A percentile compares a stretch with the other conserved stretches of the same genome.
phyloP scores from a whole-genome alignment of 345 rosid genomes.

The Luvunga scandens region DNA sequence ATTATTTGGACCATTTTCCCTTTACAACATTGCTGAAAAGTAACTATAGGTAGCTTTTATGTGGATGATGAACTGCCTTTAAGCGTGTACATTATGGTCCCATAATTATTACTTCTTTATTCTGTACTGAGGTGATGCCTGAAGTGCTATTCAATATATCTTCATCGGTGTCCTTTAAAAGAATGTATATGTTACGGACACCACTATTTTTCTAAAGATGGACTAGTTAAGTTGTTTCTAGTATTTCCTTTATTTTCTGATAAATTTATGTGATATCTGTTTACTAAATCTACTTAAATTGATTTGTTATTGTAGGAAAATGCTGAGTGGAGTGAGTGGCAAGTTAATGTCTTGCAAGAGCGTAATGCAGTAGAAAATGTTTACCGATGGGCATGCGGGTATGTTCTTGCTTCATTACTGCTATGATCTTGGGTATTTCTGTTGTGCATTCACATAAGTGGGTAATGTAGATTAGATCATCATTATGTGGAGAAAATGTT shows the following conservation, averaged over 20 bases:
- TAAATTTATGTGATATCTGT: neutral
- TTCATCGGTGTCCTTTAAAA: neutral
- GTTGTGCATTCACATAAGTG: conserved; percentile 4
- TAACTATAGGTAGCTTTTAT: neutral
- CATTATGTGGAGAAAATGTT: too few species aligned
- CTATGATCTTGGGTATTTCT: conserved; percentile 30
- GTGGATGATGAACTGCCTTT: neutral
- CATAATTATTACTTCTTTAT: neutral
- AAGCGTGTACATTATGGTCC: neutral
- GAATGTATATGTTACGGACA: neutral
- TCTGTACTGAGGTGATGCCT: neutral
- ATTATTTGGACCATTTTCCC: neutral
- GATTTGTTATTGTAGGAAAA: conserved; percentile 53
- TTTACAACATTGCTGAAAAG: neutral
- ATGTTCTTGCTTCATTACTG: conserved; percentile 21
- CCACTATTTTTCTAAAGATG: neutral
- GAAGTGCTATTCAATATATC: neutral
- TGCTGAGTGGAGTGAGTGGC: conserved; percentile 86
- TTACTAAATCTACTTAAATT: conserved; percentile 13
- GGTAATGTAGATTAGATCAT: neutral
- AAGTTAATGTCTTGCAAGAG: conserved; percentile 63
- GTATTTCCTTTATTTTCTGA: neutral
- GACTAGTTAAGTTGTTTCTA: neutral
- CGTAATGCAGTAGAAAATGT: conserved; percentile 93
- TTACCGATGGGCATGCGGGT: conserved; percentile 97